Percentiles rank a stretch among this genome's conserved stretches.
Conservation (phyloP, 345 rosid genomes). For the Gossypium rotundifolium region DNA sequence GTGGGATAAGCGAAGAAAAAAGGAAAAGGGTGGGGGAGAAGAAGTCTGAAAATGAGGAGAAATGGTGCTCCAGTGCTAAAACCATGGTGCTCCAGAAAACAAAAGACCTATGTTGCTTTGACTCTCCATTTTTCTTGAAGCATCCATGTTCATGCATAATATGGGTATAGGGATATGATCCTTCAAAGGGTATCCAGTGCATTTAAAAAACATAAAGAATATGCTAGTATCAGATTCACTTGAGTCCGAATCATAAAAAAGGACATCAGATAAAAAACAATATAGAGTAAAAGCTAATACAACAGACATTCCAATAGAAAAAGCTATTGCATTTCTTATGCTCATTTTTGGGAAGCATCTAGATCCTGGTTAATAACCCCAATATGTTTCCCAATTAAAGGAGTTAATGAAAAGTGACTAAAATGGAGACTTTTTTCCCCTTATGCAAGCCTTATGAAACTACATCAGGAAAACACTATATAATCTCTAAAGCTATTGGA, state of each 20-base stretch:
- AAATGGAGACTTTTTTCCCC: not conserved
- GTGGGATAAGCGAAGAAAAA: not conserved
- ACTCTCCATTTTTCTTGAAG: not conserved
- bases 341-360: no score
- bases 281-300: not conserved
- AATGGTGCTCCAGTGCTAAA: not conserved
- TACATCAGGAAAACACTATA: not conserved
- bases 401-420: not conserved
- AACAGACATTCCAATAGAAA: not conserved
- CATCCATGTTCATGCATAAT: not conserved
- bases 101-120: constrained; percentile 1
- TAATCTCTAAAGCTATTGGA: not conserved
- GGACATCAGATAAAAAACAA: not conserved
- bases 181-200: not conserved
- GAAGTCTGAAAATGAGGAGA: not conserved
- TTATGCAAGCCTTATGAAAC: not conserved
- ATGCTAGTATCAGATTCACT: not conserved
- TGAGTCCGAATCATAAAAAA: not conserved
- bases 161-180: not conserved
- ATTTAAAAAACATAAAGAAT: not conserved
- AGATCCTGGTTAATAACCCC: not conserved
- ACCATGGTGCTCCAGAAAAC: not conserved
- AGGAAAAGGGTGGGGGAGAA: not conserved
- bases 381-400: not conserved
- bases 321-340: not conserved